A percentile compares a stretch with the other conserved stretches of the same genome.
phyloP scores from a whole-genome alignment of 164 flowering plant genomes.

The Aristolochia contorta region DNA sequence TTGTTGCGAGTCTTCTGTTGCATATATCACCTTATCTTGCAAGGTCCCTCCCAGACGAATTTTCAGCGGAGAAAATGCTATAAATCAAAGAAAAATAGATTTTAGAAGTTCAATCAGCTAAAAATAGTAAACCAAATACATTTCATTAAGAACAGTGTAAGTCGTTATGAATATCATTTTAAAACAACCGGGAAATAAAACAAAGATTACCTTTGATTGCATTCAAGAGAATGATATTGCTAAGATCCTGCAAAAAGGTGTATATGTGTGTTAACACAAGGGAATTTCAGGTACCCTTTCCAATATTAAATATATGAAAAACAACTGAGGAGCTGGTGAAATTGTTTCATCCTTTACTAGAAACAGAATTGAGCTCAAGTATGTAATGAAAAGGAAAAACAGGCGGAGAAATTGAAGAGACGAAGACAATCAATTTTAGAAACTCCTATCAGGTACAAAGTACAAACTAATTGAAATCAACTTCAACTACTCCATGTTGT shows the following conservation, averaged over 20 bases:
- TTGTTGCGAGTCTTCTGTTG: constrained; percentile 22
- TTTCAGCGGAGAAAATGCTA: constrained; percentile 88
- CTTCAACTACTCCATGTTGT: too few species aligned
- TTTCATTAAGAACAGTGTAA: neutral
- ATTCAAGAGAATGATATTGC: constrained; percentile 48
- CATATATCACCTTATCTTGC: constrained; percentile 75
- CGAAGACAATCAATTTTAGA: too few species aligned
- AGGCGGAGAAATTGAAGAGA: too few species aligned
- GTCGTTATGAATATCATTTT: too few species aligned
- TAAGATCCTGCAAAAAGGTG: constrained; percentile 54
- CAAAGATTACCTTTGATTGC: constrained; percentile 62
- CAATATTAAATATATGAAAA: neutral
- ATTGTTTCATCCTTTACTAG: too few species aligned
- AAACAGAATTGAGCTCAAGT: too few species aligned
- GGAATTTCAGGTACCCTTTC: neutral
- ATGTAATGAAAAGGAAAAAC: too few species aligned
- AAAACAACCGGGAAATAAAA: neutral
- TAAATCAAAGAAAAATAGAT: constrained; percentile 1
- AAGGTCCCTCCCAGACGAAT: constrained; percentile 79
- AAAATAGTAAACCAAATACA: neutral
- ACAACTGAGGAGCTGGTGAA: neutral
- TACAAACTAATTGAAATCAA: too few species aligned
- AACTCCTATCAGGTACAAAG: too few species aligned
- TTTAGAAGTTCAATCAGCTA: neutral
- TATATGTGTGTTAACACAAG: neutral